These are phyloP conservation scores for Alternaria dauci DNA, from an alignment of 2,329 filamentous ascomycete genomes.

Conservation along the genomic window DNA sequence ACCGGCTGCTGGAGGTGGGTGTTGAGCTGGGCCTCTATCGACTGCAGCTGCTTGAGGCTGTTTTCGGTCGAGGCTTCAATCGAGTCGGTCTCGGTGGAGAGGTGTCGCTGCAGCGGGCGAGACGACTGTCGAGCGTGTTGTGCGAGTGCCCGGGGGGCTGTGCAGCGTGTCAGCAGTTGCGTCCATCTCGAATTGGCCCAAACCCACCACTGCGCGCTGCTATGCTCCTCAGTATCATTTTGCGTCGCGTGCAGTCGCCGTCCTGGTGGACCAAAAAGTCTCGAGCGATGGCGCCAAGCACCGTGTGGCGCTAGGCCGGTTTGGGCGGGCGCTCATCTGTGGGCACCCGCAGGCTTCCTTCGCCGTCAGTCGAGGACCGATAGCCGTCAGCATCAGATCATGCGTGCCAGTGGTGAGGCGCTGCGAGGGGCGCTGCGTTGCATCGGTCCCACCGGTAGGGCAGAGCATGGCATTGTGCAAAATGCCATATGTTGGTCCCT, in stretches of 20 bases:
- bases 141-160: conserved; percentile 52
- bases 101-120: conserved; percentile 36
- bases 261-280: conserved; percentile 12
- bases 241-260: conserved; percentile 13
- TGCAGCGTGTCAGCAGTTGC: neutral
- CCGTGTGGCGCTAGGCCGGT: neutral
- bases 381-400: conserved; percentile 4
- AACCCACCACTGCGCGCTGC: conserved; percentile 51
- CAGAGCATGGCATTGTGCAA: conserved; percentile 15
- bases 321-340: neutral
- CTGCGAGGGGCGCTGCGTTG: conserved; percentile 8
- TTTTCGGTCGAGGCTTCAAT: conserved; percentile 43
- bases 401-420: conserved; percentile 1
- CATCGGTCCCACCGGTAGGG: conserved; percentile 17
- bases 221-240: conserved; percentile 56
- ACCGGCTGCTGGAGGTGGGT: conserved; percentile 26
- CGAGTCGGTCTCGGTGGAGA: conserved; percentile 45
- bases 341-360: neutral
- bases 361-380: neutral
- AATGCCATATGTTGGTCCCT: conserved; percentile 17
- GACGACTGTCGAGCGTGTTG: conserved; percentile 25
- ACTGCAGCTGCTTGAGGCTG: conserved; percentile 39
- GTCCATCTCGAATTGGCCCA: neutral
- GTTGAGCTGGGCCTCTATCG: conserved; percentile 49
- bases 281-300: conserved; percentile 12